Base-by-base conservation (phyloP, 2,329 filamentous ascomycete genomes). In the Pseudogymnoascus sp. region DNA sequence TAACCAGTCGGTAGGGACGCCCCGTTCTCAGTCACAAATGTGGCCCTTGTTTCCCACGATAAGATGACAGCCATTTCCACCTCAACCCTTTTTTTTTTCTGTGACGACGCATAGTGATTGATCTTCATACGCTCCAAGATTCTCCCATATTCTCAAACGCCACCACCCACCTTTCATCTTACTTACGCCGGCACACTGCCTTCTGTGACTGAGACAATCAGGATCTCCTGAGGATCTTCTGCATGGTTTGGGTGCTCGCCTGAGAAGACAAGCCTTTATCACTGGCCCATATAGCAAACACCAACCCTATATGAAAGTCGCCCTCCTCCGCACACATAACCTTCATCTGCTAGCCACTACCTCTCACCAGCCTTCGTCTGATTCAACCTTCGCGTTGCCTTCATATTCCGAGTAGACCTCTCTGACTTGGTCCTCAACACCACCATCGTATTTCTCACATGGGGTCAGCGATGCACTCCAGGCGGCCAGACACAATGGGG, bases 401-500 rank as follows among this genome's bases (percentile, higher is more conserved):
- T 19, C 29, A 56, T 33, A 56, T 31, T 26, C 19, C 29, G 8
- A 56, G 47, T 31, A 53, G 26, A 53, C 24, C 47, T 33, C 47
- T 56, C 47, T 19, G 5, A 13, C 13, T 33, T 19, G 29, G 10
- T 19, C 26, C 26, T 19, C 47, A 13, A 33, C 29, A 56, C 26
- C 29, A 10, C 5, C 47, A 56, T 5, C n/a, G 47, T 33, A 56
- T 33, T 56, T 56, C 47, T 56, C 47, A 56, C 47, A 56, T 56
- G 47, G 31, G 16, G 47, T n/a, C 44, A 19, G 31, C 10, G 29
- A 56, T 56, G 47, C 10, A 56, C 59, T 61, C 59, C 3, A 24
- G 6, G 59, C 31, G 59, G 29, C 16, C 29, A 19, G 31, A 29
- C 53, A 77, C 77, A 19, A 53, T 63, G 44, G 68, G 68, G 56